A percentile compares a stretch with the other conserved stretches of the same genome.
These are phyloP conservation scores for Paecilomyces dactylethromorphus DNA, from an alignment of 2,329 filamentous ascomycete genomes.

Conservation along the genomic window DNA sequence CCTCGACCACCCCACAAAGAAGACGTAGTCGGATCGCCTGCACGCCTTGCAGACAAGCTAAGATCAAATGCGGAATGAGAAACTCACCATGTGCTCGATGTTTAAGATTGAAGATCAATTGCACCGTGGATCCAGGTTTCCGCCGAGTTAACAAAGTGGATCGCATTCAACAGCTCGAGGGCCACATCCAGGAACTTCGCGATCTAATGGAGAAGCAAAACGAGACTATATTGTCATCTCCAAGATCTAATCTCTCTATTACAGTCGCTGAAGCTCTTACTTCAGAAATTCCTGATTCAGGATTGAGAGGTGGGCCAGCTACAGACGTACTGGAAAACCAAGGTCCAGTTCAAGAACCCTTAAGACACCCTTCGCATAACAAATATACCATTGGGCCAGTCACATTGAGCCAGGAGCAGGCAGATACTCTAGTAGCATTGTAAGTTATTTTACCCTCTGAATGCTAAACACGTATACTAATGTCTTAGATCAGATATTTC, in stretches of 20 bases:
- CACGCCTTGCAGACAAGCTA: conserved; percentile 1
- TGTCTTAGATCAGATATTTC: conserved; percentile 1
- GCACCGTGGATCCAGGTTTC: not conserved
- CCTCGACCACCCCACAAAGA: not conserved
- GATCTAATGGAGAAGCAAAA: not conserved
- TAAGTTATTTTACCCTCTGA: not conserved
- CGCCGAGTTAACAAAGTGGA: not conserved
- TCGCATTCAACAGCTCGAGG: conserved; percentile 1
- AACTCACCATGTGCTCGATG: conserved; percentile 1
- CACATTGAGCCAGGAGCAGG: not conserved
- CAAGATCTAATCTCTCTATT: not conserved
- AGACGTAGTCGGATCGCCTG: not conserved
- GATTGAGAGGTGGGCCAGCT: not conserved
- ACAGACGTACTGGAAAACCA: not conserved
- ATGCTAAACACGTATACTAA: not conserved
- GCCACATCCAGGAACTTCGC: not conserved
- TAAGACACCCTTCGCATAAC: not conserved
- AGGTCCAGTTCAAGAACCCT: not conserved
- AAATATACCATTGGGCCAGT: not conserved
- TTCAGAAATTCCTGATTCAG: not conserved
- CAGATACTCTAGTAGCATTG: not conserved
- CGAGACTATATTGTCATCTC: not conserved
- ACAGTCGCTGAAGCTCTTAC: not conserved
- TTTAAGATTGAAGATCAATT: not conserved
- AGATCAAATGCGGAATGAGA: conserved; percentile 1